Evolutionary conservation across 2,329 filamentous ascomycete genomes (phyloP).

Genomic region (Camillea tinctor): DNA sequence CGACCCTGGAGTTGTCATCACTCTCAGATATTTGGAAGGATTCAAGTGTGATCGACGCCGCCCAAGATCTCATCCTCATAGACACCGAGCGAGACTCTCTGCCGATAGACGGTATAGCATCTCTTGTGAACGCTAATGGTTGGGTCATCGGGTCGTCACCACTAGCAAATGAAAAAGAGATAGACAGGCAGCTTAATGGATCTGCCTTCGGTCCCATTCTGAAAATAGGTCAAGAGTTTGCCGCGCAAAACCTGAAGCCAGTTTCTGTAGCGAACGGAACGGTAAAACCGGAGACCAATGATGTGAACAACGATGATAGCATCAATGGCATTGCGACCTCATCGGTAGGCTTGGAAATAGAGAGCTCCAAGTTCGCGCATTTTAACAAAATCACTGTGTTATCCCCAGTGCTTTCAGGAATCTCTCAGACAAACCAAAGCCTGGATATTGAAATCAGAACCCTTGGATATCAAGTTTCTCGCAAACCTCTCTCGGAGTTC

Average conservation of each 20-base stretch:
- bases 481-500: neutral
- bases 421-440: no score
- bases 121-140: neutral
- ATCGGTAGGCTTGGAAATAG: no score
- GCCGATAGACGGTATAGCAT: neutral
- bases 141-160: slow-evolving; percentile 1
- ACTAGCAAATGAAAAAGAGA: neutral
- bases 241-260: neutral
- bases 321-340: no score
- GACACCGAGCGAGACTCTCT: neutral
- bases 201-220: neutral
- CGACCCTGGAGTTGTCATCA: neutral
- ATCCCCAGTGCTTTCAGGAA: no score
- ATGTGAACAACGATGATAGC: no score
- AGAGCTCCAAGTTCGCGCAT: no score
- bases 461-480: neutral
- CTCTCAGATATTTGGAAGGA: neutral
- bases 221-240: neutral
- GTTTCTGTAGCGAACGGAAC: slow-evolving; percentile 2
- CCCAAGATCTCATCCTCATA: neutral
- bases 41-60: neutral
- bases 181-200: neutral
- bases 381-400: no score
- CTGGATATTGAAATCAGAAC: neutral
- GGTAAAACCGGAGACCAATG: no score